Base-by-base conservation (phyloP, 1,284 basidiomycete genomes). In the Omphalotus olearius region DNA sequence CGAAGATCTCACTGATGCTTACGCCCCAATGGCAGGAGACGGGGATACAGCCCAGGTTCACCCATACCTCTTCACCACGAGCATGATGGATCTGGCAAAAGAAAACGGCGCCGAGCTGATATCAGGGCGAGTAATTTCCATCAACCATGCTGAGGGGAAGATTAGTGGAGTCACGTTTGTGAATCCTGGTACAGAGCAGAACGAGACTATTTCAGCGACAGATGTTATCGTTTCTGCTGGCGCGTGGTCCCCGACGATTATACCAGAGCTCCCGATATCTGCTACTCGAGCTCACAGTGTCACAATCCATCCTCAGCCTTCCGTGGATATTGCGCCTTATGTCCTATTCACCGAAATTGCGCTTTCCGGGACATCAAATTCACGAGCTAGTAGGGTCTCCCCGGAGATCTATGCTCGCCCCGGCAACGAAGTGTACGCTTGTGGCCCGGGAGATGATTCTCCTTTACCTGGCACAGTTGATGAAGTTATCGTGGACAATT, bases 191-290 rank as follows among this genome's bases (percentile, higher is more conserved):
- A 60, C 66, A 17, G 67, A 67, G 28, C 59, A 64, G 33, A 60
- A 57, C n/a, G 61, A 64, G 18, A 69, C 63, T 10, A 62, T 85
- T 25, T 62, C 70, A 2, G 83, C 85, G 23, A 83, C 83, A 3
- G 73, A 83, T 53, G 75, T 95, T 47, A 73, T 96, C 30, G 66
- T 97, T 49, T 79, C 86, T 26, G 88, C 89, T 10, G 93, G 93
- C 11, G 90, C 91, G 1, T 98, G 94, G 94, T 91, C 92, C 0
- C 79, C 91, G 9, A 64, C 60, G 6, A 62, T 88, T 53, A 37
- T 78, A 30, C 68, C 74, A 10, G 58, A 67, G 6, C 71, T 87
- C 26, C 83, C 84, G 13, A 76, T 88, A 56, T 62, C 67, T 13
- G 74, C 73, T 35, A 81, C 74, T 3, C 82, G 86, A 47, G 85